Base-by-base conservation (phyloP, 805 yeast genomes). In the Dipodascus albidus region DNA sequence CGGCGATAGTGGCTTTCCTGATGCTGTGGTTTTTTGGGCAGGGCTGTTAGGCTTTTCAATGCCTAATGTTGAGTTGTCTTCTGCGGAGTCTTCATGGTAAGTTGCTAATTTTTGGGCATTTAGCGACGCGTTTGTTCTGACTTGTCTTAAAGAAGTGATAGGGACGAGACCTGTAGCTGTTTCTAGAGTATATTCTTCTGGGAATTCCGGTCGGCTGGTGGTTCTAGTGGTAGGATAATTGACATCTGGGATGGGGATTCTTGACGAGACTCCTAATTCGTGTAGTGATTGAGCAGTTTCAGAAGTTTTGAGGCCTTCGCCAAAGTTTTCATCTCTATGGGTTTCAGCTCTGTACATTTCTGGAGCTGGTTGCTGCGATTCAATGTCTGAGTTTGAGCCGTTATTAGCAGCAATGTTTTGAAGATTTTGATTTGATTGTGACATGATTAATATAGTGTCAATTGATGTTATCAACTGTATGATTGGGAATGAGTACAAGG, bases 151-250 rank as follows among this genome's bases (percentile, higher is more conserved):
- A 19, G 49, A 47, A 22, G 23, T 71, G 1, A 83, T 86, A 1
- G 91, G 93, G 14, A 89, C 96, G 53, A 89, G 73, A 58, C 96
- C 96, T 3, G 96, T 87, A 52, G 77, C 76, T 0, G 96, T 89
- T 72, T 89, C 96, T 67, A 89, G 59, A 3, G 89, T 85, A 66
- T 87, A 89, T 66, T 89, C 96, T 72, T 89, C 96, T 6, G 96
- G 96, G 74, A 89, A 89, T 35, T 88, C 83, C 2, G 69, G 60
- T 6, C 55, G 55, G 3, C 60, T 58, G 3, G 41, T 47, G 31
- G 54, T 53, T 14, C 64, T 54, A 14, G 62, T 55, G 42, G 59
- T 59, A 15, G 91, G 85, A 57, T 77, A 76, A 55, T 74, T 76
- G 22, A 78, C 74, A 41, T 64, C 70, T 50, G 72, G 60, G 60